Base-by-base conservation (phyloP, 805 yeast species). In the Candida endomychidarum region DNA sequence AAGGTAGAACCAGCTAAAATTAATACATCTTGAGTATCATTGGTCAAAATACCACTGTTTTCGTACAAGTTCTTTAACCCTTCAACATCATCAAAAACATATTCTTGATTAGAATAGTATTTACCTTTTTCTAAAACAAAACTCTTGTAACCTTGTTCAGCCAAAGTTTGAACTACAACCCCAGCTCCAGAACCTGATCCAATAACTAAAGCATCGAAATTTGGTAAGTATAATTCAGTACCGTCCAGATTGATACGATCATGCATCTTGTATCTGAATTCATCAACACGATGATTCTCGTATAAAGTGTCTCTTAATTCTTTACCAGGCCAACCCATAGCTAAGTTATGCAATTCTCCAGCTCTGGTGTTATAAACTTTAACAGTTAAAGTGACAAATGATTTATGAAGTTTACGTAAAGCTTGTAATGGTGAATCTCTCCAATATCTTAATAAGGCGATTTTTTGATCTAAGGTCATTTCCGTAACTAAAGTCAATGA, bases 101-200 rank as follows among this genome's bases (percentile, higher is more conserved):
- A 53, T 34, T 75, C 73, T 0, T 53, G 41, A 7, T 57, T 61
- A 20, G 55, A 54, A 37, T 52, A 65, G 46, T 74, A 73, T 42
- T 58, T 57, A 2, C 81, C 81, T 52, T 75, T 76, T 50, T 77
- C 82, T 4, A 77, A 43, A 1, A 77, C 71, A 25, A 77, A 56
- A 17, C 70, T 68, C 20, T 53, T 59, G 50, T 51, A 60, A 10
- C 81, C 81, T 24, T 60, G 61, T 5, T 60, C 53, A 1, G 73
- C 54, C 28, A 77, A 62, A 1, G 73, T 62, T 34, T 67, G 67
- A 4, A 78, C 81, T 0, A 64, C 72, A 0, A 75, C 81, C 5
- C 80, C 78, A 1, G 78, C 77, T 5, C 79, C 75, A 9, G 73
- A 53, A 1, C 82, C 82, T 4, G 78, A 70, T 3, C 82, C 81